Percentiles rank a stretch among this genome's conserved stretches.
phyloP scores from a whole-genome alignment of 352 stramenopile genomes.

The Pythium folliculosum region DNA sequence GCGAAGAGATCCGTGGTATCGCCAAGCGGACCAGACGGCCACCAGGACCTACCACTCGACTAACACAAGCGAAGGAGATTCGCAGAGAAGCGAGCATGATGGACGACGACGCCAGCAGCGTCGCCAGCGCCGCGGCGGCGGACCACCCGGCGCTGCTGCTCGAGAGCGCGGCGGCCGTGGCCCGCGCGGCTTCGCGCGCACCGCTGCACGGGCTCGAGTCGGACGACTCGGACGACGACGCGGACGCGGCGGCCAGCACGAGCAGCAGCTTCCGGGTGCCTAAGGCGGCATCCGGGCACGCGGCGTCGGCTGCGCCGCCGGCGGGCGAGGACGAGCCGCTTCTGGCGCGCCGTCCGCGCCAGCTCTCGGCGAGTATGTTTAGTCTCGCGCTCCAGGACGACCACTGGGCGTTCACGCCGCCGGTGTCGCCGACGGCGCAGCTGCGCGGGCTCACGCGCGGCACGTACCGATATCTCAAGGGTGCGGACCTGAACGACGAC shows the following conservation, averaged over 20 bases:
- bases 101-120: constrained; percentile 15
- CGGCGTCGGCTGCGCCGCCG: background rate
- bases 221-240: constrained; percentile 17
- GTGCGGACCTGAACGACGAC: constrained; percentile 46
- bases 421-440: constrained; percentile 37
- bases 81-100: constrained; percentile 5
- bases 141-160: constrained; percentile 15
- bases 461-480: constrained; percentile 60
- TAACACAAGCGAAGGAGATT: background rate
- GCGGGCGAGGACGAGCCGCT: constrained; percentile 1
- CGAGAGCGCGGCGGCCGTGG: constrained; percentile 7
- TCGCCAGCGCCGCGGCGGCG: background rate
- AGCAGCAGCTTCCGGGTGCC: background rate
- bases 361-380: constrained; percentile 52
- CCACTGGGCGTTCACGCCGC: constrained; percentile 54
- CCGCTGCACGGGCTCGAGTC: background rate
- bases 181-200: background rate
- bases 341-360: constrained; percentile 25
- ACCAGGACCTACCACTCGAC: background rate
- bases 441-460: constrained; percentile 37
- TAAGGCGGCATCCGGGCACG: background rate
- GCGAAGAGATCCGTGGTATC: background rate
- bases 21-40: background rate
- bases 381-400: constrained; percentile 61
- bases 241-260: background rate